These are phyloP conservation scores for Aureococcus anophagefferens DNA, from an alignment of 108 stramenopile species.

Conservation along the genomic window DNA sequence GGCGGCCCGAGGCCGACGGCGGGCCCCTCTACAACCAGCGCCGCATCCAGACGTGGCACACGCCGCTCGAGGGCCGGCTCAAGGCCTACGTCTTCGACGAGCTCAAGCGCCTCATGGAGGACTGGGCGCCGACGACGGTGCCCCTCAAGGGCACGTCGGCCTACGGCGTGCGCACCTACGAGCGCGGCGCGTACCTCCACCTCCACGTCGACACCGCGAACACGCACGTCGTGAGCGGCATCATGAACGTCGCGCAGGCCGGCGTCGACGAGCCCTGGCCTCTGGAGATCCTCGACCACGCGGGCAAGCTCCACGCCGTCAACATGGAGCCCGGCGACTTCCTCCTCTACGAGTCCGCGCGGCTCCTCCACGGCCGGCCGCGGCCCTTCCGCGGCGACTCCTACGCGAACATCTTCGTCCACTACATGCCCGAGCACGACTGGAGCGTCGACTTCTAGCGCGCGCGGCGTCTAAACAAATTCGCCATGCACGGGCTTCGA, in stretches of 20 bases:
- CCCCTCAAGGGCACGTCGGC: conserved; percentile 46
- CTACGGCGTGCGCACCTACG: conserved; percentile 68
- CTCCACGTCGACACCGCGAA: conserved; percentile 68
- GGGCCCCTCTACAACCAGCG: conserved; percentile 11
- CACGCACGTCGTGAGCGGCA: conserved; percentile 69
- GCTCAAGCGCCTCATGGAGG: neutral
- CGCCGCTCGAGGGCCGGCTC: neutral
- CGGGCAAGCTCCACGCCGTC: conserved; percentile 39
- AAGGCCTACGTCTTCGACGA: neutral
- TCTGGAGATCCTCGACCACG: conserved; percentile 33
- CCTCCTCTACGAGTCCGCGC: conserved; percentile 69
- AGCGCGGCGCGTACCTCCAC: conserved; percentile 51
- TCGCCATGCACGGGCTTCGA: too few species aligned
- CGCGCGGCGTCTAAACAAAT: too few species aligned
- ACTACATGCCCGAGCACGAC: conserved; percentile 47
- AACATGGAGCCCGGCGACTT: conserved; percentile 62
- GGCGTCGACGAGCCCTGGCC: conserved; percentile 67
- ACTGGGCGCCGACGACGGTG: conserved; percentile 25
- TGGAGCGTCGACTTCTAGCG: neutral
- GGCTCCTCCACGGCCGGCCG: conserved; percentile 69
- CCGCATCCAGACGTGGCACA: neutral
- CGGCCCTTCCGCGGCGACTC: conserved; percentile 51
- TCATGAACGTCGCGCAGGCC: conserved; percentile 67
- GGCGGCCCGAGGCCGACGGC: neutral
- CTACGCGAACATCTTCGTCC: conserved; percentile 61